These are phyloP conservation scores for Warburgia ugandensis DNA, from an alignment of 164 flowering plant species.

Conservation along the genomic window DNA sequence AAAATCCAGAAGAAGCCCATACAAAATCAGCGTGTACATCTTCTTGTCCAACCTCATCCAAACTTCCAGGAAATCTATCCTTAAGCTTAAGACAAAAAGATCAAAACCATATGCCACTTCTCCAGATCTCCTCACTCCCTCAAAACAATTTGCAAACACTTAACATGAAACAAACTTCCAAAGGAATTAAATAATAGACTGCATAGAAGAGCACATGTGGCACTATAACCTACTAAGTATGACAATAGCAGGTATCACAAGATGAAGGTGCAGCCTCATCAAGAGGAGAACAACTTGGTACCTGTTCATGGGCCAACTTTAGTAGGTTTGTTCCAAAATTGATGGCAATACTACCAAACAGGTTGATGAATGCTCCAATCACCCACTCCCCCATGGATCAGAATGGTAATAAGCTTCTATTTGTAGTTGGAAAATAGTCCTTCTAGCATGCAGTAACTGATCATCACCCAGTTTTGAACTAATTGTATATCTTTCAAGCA, in stretches of 20 bases:
- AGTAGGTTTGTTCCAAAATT: constrained; percentile 97
- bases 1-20: too few relatives aligned
- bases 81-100: too few relatives aligned
- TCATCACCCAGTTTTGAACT: constrained; percentile 1
- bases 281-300: constrained; percentile 11
- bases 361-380: constrained; percentile 86
- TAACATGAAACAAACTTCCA: not conserved
- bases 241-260: not conserved
- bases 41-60: too few relatives aligned
- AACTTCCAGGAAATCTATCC: too few relatives aligned
- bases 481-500: constrained; percentile 3
- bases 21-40: too few relatives aligned
- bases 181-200: not conserved
- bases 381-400: constrained; percentile 82
- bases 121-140: not conserved
- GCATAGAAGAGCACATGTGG: too few relatives aligned
- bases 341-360: constrained; percentile 87
- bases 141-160: not conserved
- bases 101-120: not conserved
- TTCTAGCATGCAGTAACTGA: constrained; percentile 4
- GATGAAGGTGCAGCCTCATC: not conserved
- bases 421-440: constrained; percentile 6
- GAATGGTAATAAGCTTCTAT: constrained; percentile 9
- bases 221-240: not conserved
- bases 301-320: constrained; percentile 92